These are phyloP conservation scores for Aureobasidium sp. DNA, from an alignment of 2,329 filamentous ascomycete genomes.

Conservation along the genomic window DNA sequence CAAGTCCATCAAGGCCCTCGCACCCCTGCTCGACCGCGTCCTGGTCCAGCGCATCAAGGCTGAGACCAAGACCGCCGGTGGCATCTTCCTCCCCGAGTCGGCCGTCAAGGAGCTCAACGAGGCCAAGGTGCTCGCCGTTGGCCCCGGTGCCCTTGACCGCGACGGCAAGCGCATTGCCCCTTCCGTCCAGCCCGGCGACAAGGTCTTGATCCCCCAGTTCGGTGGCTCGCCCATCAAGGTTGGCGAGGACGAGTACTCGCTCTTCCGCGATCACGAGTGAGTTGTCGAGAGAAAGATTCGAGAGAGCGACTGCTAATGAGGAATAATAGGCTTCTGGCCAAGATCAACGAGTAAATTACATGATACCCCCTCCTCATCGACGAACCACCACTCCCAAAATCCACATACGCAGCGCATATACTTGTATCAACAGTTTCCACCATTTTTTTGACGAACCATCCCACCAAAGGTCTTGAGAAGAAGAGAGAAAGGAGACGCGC, in stretches of 20 bases:
- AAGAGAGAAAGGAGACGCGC: background rate
- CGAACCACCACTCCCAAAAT: background rate
- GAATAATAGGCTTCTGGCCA: slow-evolving; percentile 76
- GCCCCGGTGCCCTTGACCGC: slow-evolving; percentile 79
- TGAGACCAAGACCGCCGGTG: slow-evolving; percentile 89
- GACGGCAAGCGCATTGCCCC: slow-evolving; percentile 82
- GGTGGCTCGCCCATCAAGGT: slow-evolving; percentile 95
- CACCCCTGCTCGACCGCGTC: slow-evolving; percentile 93
- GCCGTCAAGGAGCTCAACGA: slow-evolving; percentile 98
- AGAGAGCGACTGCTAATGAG: slow-evolving; percentile 19
- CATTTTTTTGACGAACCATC: background rate
- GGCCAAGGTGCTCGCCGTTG: slow-evolving; percentile 91
- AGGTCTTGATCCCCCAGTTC: slow-evolving; percentile 91
- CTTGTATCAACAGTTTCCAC: background rate
- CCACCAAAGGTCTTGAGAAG: background rate
- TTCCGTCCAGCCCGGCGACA: slow-evolving; percentile 77
- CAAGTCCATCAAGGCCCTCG: slow-evolving; percentile 91
- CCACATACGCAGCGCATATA: background rate
- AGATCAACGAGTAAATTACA: slow-evolving; percentile 81
- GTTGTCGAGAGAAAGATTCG: slow-evolving; percentile 37
- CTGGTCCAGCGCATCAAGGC: slow-evolving; percentile 97
- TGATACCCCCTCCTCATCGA: slow-evolving; percentile 5
- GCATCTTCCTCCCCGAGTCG: slow-evolving; percentile 96
- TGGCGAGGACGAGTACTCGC: slow-evolving; percentile 89
- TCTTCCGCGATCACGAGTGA: slow-evolving; percentile 98